Evolutionary conservation across 2,329 filamentous ascomycete genomes (phyloP).

Genomic region (Pseudocercospora vitis): DNA sequence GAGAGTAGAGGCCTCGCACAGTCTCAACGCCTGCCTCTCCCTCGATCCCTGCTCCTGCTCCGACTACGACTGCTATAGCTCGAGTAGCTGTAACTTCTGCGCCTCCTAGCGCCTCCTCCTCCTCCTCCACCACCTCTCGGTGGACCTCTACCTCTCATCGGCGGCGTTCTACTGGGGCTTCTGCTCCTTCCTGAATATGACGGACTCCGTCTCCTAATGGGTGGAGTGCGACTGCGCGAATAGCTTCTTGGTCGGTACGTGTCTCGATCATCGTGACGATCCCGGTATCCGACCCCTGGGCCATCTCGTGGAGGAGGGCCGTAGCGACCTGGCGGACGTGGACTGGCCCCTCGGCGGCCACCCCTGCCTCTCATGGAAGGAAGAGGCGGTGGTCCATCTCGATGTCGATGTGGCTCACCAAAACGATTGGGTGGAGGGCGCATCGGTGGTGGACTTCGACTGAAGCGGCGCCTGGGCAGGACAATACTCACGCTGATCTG

Average conservation of each 20-base stretch:
- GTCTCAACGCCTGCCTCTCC: conserved; percentile 27
- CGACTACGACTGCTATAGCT: conserved; percentile 27
- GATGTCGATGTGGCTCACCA: conserved; percentile 43
- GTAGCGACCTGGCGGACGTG: conserved; percentile 24
- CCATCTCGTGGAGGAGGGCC: conserved; percentile 25
- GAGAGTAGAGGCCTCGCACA: no score
- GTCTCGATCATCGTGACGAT: conserved; percentile 33
- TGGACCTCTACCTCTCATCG: conserved; percentile 24
- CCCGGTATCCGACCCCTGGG: conserved; percentile 32
- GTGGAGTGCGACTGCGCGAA: conserved; percentile 23
- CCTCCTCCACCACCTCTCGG: conserved; percentile 18
- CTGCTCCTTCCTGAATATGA: conserved; percentile 41
- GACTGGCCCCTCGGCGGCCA: conserved; percentile 32
- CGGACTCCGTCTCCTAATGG: conserved; percentile 34
- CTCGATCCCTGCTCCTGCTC: conserved; percentile 30
- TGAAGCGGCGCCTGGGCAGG: conserved; percentile 78
- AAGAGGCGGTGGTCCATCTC: conserved; percentile 34
- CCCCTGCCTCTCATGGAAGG: conserved; percentile 26
- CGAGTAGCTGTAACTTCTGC: conserved; percentile 23
- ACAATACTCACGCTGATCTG: conserved; percentile 86
- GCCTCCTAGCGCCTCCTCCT: conserved; percentile 20
- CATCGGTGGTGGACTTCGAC: conserved; percentile 71
- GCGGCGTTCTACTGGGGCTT: conserved; percentile 28
- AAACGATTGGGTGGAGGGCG: conserved; percentile 57
- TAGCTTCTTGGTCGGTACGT: conserved; percentile 32